phyloP scores from a whole-genome alignment of 257 asterid species.

The Coffea canephora region DNA sequence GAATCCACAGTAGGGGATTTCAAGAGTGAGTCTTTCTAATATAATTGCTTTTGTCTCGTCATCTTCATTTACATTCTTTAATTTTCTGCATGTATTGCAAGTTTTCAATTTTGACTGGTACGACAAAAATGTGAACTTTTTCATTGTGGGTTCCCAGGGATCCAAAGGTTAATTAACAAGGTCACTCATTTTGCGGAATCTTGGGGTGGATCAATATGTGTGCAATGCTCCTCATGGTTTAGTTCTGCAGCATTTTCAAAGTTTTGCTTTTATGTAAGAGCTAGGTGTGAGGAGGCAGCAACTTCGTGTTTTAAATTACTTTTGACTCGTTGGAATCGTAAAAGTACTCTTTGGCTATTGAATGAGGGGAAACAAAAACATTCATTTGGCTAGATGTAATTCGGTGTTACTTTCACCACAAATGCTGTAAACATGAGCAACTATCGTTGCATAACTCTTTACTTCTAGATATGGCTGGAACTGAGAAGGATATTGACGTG shows the following conservation, averaged over 20 bases:
- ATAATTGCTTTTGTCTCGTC: background rate
- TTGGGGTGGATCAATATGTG: background rate
- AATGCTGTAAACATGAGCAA: too few species aligned
- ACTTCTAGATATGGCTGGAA: too few species aligned
- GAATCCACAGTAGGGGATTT: slow-evolving; percentile 35
- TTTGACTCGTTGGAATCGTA: background rate
- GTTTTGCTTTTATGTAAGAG: background rate
- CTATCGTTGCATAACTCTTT: too few species aligned
- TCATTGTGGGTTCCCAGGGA: background rate
- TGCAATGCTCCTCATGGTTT: too few species aligned
- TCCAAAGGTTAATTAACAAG: background rate
- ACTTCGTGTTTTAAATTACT: background rate
- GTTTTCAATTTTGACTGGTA: background rate
- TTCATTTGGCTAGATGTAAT: too few species aligned
- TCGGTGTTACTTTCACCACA: too few species aligned
- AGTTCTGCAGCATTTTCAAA: background rate
- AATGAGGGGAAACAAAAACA: too few species aligned
- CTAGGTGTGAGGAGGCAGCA: background rate
- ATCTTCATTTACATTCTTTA: background rate
- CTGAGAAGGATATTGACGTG: too few species aligned
- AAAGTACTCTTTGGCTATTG: too few species aligned
- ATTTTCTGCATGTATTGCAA: background rate
- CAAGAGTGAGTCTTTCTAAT: slow-evolving; percentile 36
- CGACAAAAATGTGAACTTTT: background rate
- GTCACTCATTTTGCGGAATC: background rate